phyloP scores from a whole-genome alignment of 73 alveolate genomes.

The Halteria grandinella region DNA sequence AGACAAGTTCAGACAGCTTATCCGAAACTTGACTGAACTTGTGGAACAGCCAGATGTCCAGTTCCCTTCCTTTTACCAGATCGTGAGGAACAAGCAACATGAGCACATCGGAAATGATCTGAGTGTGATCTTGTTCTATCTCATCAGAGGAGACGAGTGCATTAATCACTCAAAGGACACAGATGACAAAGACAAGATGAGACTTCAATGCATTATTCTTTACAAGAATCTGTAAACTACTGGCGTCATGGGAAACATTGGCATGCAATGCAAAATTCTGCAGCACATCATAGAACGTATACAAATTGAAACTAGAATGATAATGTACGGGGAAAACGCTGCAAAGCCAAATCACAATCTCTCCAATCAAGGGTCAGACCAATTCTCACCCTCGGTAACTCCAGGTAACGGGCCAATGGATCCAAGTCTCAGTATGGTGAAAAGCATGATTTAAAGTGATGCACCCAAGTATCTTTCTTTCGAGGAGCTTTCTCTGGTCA shows the following conservation, averaged over 20 bases:
- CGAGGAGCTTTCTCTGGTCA: background rate
- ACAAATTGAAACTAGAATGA: background rate
- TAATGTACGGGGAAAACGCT: no score
- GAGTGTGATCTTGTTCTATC: slow-evolving; percentile 18
- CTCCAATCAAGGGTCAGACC: no score
- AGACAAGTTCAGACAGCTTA: background rate
- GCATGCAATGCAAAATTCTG: slow-evolving; percentile 19
- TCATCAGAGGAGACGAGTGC: slow-evolving; percentile 38
- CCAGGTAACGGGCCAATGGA: no score
- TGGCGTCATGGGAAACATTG: slow-evolving; percentile 25
- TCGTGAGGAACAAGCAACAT: slow-evolving; percentile 2
- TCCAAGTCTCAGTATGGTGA: no score
- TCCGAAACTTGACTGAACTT: slow-evolving; percentile 6
- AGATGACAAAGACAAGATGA: slow-evolving; percentile 32
- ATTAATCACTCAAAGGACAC: slow-evolving; percentile 21
- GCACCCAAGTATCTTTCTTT: no score
- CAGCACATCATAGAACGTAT: slow-evolving; percentile 23
- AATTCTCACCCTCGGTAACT: no score
- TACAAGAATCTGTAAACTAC: slow-evolving; percentile 20
- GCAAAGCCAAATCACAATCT: no score
- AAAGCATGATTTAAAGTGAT: no score
- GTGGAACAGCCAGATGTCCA: slow-evolving; percentile 1
- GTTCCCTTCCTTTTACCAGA: slow-evolving; percentile 25
- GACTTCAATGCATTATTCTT: slow-evolving; percentile 37
- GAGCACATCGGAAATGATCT: slow-evolving; percentile 23